These are phyloP conservation scores for Aspergillus neoniger DNA, from an alignment of 2,329 filamentous ascomycete species.

Conservation along the genomic window DNA sequence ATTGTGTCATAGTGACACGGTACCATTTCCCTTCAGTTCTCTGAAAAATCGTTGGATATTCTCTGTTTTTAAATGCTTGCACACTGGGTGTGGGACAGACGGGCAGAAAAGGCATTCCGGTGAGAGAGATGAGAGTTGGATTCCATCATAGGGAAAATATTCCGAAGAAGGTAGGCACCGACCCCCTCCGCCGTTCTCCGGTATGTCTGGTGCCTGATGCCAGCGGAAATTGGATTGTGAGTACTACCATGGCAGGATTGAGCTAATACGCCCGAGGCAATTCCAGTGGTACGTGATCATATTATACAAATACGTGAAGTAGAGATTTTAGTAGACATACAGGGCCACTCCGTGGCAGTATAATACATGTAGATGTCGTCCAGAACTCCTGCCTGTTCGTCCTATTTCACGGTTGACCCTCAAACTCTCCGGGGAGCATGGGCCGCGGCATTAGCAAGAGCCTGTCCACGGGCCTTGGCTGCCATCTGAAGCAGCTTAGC, in stretches of 20 bases:
- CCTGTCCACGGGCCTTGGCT: constrained; percentile 37
- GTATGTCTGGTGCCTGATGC: no score
- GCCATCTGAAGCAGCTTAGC: constrained; percentile 58
- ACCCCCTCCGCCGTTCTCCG: no score
- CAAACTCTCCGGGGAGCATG: constrained; percentile 26
- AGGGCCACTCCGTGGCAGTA: constrained; percentile 9
- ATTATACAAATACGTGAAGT: constrained; percentile 14
- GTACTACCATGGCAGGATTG: background rate
- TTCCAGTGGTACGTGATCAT: background rate
- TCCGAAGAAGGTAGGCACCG: no score
- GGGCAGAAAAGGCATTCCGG: no score
- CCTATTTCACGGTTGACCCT: background rate
- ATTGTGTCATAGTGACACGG: no score
- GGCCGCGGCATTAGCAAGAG: constrained; percentile 26
- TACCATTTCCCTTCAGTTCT: no score
- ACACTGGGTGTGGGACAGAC: no score
- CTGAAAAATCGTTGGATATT: no score
- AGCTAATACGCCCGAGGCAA: background rate
- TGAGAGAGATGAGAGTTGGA: no score
- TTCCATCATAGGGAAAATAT: no score
- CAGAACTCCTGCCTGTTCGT: background rate
- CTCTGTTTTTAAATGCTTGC: no score
- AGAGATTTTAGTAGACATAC: constrained; percentile 28
- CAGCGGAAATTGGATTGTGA: no score
- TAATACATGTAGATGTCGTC: constrained; percentile 1